Evolutionary conservation across 108 stramenopile genomes (phyloP), one percentile per base, ranked within the genome.

Genomic region (Seminavis robusta): DNA sequence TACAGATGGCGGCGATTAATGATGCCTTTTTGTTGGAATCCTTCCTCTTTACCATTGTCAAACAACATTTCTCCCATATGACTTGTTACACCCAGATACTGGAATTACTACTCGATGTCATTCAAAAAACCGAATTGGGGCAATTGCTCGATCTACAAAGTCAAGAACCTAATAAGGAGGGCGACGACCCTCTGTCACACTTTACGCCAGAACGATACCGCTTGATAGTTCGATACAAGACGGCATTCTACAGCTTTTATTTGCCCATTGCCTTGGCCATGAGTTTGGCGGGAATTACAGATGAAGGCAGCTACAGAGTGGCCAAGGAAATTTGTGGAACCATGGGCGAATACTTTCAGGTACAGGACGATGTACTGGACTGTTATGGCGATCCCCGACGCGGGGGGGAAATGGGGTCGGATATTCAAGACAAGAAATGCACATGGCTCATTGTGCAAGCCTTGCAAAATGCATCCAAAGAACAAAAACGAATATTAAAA

Each of bases 381-480:
- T 95, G 95, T 59, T 99, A 77, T 73, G 99, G 88, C 7, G 69
- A 78, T 44, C 97, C 97, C 1, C 83, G 94, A 59, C 81, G 94
- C 29, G 73, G 99, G 50, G 99, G 99, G 5, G 98, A 99, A 77
- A 71, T 99, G 48, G 99, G 99, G 25, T 99, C 99, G n/a, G 99
- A 99, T 56, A 99, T 99, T 75, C 88, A 97, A 68, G 99, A 99
- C 70, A 95, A 93, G 45, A 99, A 99, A 76, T 99, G 99, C 73
- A 90, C 87, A 17, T 99, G 99, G 99, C 73, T 98, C 6, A 91
- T 98, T 19, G 87, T 90, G 48, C 84, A 95, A 67, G 97, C 97
- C 8, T 56, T 85, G 47, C 69, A 79, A 45, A 24, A 56, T 20
- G 84, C 61, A 15, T 67, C 39, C 24, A 59, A 53, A 7, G 69